Evolutionary conservation across 768 basidiomycete species (phyloP).

Genomic region (Leucosporidium creatinivorum): DNA sequence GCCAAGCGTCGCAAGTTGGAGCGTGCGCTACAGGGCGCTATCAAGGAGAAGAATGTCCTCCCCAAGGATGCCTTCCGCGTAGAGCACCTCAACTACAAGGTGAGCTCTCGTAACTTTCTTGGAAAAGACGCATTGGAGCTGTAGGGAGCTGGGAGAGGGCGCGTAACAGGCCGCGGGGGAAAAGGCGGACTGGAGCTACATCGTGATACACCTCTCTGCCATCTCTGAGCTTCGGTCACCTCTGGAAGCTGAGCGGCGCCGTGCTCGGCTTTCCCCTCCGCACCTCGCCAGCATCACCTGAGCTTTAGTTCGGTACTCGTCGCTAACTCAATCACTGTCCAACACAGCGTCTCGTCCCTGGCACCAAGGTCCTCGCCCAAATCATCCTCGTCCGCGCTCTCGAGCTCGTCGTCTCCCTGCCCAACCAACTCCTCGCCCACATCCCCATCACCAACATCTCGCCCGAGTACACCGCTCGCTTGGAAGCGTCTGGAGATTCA

Average conservation of each 20-base stretch:
- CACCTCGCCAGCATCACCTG: neutral
- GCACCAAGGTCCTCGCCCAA: slow-evolving; percentile 84
- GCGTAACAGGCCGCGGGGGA: neutral
- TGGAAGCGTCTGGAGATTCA: slow-evolving; percentile 54
- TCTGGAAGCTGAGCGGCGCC: neutral
- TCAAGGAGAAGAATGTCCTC: slow-evolving; percentile 41
- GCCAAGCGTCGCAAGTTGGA: slow-evolving; percentile 42
- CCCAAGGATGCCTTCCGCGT: slow-evolving; percentile 53
- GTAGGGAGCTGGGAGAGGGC: neutral
- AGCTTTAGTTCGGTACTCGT: neutral
- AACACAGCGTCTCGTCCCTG: slow-evolving; percentile 61
- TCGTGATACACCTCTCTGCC: neutral
- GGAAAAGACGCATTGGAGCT: no score
- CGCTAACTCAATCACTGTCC: neutral
- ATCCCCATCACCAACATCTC: slow-evolving; percentile 91
- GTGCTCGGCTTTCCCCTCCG: neutral
- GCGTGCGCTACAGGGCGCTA: slow-evolving; percentile 18
- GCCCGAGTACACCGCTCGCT: slow-evolving; percentile 60
- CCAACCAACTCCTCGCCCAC: slow-evolving; percentile 87
- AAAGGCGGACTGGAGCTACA: neutral
- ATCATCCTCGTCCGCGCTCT: slow-evolving; percentile 79
- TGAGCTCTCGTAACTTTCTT: slow-evolving; percentile 37
- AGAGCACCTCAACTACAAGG: slow-evolving; percentile 92
- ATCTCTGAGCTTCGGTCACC: neutral
- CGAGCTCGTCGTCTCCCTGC: slow-evolving; percentile 84